Evolutionary conservation across 805 yeast species (phyloP), one percentile per base, ranked within the genome.

Genomic region (Nakazawaea pomicola): DNA sequence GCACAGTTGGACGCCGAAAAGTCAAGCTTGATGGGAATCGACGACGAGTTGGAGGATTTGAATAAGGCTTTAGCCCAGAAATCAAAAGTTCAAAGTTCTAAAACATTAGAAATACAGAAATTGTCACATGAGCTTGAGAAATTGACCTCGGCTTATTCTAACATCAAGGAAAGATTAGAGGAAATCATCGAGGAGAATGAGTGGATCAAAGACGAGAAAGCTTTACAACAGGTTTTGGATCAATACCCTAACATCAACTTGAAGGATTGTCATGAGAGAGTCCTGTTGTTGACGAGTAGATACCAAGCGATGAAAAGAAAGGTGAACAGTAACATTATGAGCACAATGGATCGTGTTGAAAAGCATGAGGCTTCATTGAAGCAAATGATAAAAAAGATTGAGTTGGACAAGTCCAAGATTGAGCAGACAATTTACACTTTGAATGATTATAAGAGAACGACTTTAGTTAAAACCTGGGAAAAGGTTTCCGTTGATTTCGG

Each of bases 401-500:
- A 85, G 51, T 84, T 79, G 60, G 97, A 91, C 61, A 89, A 89
- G 61, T 62, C 78, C 9, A 91, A 91, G 66, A 90, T 93, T 50
- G 90, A 83, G 51, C 90, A 86, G 49, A 90, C 98, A 0, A 82
- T 93, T 33, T 72, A 70, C 6, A 86, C 87, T 40, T 71, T 93
- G 49, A 89, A 91, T 54, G 85, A 83, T 37, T 86, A 89, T 61
- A 90, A 93, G 58, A 70, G 85, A 34, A 83, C 83, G 25, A 89
- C 96, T 0, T 68, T 93, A 46, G 72, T 83, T 30, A 76, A 80
- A 41, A 91, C 97, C 0, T 91, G 91, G 80, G 74, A 78, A 48
- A 86, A 85, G 54, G 98, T 93, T 7, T 79, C 91, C 4, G 72
- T 65, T 8, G 98, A 91, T 58, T 90, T 93, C 62, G 99, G 99